Percentiles rank a stretch among this genome's conserved stretches.
Conservation (phyloP, 345 rosid species). For the Corchorus capsularis region DNA sequence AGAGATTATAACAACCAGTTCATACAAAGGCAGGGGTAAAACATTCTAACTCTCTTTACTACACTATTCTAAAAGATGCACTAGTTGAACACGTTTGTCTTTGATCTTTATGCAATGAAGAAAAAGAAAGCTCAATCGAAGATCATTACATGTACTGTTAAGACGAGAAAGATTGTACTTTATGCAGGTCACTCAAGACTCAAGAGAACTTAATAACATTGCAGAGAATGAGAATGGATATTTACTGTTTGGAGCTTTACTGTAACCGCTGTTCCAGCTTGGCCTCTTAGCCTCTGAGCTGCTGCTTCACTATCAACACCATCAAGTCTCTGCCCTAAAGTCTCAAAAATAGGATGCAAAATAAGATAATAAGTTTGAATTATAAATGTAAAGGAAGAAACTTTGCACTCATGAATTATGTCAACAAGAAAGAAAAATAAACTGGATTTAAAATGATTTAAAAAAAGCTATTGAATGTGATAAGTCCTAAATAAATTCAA, state of each 20-base stretch:
- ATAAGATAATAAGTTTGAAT: not conserved
- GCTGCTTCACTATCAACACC: slow-evolving; percentile 79
- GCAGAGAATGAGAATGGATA: slow-evolving; percentile 9
- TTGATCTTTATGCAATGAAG: slow-evolving; percentile 1
- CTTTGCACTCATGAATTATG: slow-evolving; percentile 1
- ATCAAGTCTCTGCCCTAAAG: slow-evolving; percentile 69
- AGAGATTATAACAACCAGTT: not conserved
- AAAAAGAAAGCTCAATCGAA: not conserved
- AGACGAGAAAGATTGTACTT: not conserved
- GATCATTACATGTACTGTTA: not conserved
- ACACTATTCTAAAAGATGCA: not conserved
- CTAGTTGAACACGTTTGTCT: not conserved
- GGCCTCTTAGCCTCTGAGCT: slow-evolving; percentile 86
- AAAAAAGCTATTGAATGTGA: not conserved
- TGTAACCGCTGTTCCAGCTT: slow-evolving; percentile 74
- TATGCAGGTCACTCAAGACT: not conserved
- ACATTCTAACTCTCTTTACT: not conserved
- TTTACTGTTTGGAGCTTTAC: slow-evolving; percentile 71
- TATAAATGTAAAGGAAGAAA: not conserved
- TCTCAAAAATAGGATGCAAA: slow-evolving; percentile 18
- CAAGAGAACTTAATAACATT: not conserved
- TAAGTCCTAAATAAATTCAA: not conserved
- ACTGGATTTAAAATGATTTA: not conserved
- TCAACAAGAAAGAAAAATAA: slow-evolving; percentile 6
- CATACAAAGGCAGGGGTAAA: not conserved